Evolutionary conservation across 805 yeast species (phyloP), one percentile per base, ranked within the genome.

Genomic region (Myxozyma mucilagina): DNA sequence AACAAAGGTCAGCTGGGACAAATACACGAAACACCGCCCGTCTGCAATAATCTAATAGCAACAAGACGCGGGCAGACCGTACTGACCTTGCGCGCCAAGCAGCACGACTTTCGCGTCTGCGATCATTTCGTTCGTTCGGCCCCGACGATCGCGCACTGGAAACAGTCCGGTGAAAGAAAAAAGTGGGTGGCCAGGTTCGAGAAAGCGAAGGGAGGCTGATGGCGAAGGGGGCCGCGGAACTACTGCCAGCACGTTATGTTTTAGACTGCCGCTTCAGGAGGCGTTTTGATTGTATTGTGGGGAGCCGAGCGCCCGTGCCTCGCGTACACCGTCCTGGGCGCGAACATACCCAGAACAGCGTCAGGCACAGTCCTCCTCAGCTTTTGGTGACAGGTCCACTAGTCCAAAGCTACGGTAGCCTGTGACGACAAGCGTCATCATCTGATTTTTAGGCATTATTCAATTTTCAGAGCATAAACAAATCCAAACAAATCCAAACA

Each of bases 41-140:
- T 18, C 36, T 20, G 18, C 16, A 8, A 5, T 24, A 13, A 8
- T n/a, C n/a, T n/a, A n/a, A n/a, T n/a, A n/a, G n/a, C n/a, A n/a
- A n/a, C n/a, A n/a, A n/a, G n/a, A n/a, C n/a, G n/a, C n/a, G n/a
- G n/a, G n/a, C n/a, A n/a, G n/a, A n/a, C n/a, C 32, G 14, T 18
- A 59, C 71, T 24, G 51, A 69, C 73, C 75, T 55, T 72, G 75
- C 9, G 75, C 69, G 43, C 75, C 75, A 38, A 72, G 68, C 38
- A 72, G 69, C 58, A 72, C 75, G 54, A 72, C 71, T 58, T 72
- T 72, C 38, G 75, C 75, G 65, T 72, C 75, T 48, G 73, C 61
- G 56, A 71, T 69, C 74, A 71, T 71, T 39, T 14, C 18, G 41
- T 39, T 14, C 18, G 41, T 24, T 24, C 29, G 29, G 29, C 29